A percentile compares a stretch with the other conserved stretches of the same genome.
These are phyloP conservation scores for Quercus lobata DNA, from an alignment of 331 rosid genomes.

Conservation along the genomic window DNA sequence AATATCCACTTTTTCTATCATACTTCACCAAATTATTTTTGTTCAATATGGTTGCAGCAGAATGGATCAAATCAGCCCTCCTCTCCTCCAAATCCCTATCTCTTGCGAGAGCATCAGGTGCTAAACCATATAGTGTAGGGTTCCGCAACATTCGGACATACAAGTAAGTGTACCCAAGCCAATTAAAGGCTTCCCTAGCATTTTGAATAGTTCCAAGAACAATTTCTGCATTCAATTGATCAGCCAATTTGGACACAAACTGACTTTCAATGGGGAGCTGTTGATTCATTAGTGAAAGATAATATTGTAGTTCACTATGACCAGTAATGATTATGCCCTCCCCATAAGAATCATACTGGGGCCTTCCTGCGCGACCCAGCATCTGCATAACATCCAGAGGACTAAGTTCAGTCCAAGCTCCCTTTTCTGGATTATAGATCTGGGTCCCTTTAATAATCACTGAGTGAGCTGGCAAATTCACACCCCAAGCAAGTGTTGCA, in stretches of 20 bases:
- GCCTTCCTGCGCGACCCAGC: slow-evolving; percentile 99
- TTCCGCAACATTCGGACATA: slow-evolving; percentile 75
- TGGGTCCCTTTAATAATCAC: slow-evolving; percentile 95
- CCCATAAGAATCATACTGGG: slow-evolving; percentile 78
- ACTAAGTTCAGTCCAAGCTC: slow-evolving; percentile 96
- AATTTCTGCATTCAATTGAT: slow-evolving; percentile 88
- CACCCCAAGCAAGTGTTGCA: slow-evolving; percentile 99
- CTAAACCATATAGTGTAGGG: slow-evolving; percentile 79
- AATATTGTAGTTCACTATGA: slow-evolving; percentile 86
- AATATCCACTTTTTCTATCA: slow-evolving; percentile 89
- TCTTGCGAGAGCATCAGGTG: slow-evolving; percentile 62
- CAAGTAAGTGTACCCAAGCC: slow-evolving; percentile 87
- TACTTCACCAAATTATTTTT: slow-evolving; percentile 82
- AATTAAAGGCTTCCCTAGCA: slow-evolving; percentile 75
- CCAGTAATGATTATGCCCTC: slow-evolving; percentile 92
- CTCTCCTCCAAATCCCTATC: slow-evolving; percentile 78
- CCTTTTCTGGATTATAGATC: slow-evolving; percentile 89
- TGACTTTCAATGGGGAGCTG: slow-evolving; percentile 95
- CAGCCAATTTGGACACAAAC: slow-evolving; percentile 89
- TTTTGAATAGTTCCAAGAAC: slow-evolving; percentile 93
- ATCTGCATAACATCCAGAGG: slow-evolving; percentile 97
- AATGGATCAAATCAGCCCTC: slow-evolving; percentile 94
- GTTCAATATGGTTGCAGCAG: slow-evolving; percentile 78
- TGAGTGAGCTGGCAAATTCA: slow-evolving; percentile 91
- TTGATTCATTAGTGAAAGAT: slow-evolving; percentile 92